Conservation (phyloP, 2,329 filamentous ascomycete species). For the Fusarium devonianum region DNA sequence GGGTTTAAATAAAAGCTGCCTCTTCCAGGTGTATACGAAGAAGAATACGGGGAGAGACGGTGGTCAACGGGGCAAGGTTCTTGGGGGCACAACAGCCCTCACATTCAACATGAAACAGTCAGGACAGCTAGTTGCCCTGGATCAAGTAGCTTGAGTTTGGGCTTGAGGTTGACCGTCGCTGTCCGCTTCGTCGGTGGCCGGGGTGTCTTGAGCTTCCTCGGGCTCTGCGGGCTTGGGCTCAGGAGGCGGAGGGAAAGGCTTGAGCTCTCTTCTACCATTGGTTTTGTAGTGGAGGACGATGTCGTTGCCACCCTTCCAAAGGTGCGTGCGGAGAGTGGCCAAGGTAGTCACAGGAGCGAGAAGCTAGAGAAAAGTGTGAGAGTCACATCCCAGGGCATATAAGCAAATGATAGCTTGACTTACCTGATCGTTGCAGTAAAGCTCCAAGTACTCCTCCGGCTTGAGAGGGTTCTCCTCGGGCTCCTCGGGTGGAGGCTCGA, state of each 20-base stretch:
- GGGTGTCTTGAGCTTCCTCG: conserved; percentile 31
- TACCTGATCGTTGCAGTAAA: conserved; percentile 94
- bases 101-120: conserved; percentile 2
- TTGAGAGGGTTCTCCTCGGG: conserved; percentile 67
- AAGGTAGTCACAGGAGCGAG: conserved; percentile 87
- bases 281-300: conserved; percentile 89
- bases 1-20: conserved; percentile 12
- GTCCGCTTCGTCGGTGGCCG: conserved; percentile 26
- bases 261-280: conserved; percentile 79
- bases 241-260: conserved; percentile 42
- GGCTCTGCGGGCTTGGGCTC: conserved; percentile 29
- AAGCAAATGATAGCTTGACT: conserved; percentile 42
- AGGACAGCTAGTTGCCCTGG: neutral
- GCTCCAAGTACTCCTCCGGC: conserved; percentile 91
- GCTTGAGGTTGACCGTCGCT: conserved; percentile 17
- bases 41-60: conserved; percentile 2
- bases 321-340: conserved; percentile 87
- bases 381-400: neutral
- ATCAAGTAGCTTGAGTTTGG: conserved; percentile 21
- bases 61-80: neutral
- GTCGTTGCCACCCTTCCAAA: conserved; percentile 96
- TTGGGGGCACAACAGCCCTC: neutral
- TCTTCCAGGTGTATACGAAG: conserved; percentile 22
- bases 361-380: conserved; percentile 55
- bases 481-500: conserved; percentile 74